phyloP scores from a whole-genome alignment of 495 filamentous ascomycete species.

The Neurospora discreta region DNA sequence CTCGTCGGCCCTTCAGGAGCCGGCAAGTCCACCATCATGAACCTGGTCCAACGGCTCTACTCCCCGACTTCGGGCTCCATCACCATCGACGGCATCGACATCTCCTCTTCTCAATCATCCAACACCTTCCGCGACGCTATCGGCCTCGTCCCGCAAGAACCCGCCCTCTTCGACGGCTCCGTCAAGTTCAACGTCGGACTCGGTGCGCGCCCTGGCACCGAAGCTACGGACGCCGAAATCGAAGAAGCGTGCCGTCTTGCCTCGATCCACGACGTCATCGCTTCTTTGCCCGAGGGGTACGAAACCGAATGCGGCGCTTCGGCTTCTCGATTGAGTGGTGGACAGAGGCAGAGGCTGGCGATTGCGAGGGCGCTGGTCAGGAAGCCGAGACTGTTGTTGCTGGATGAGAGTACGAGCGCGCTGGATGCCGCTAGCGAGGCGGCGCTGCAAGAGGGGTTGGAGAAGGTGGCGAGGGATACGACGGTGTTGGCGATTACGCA shows the following conservation, averaged over 20 bases:
- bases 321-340: conserved; percentile 40
- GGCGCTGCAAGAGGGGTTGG: conserved; percentile 59
- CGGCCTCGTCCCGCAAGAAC: conserved; percentile 52
- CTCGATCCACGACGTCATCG: conserved; percentile 49
- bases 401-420: conserved; percentile 79
- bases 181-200: conserved; percentile 47
- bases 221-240: conserved; percentile 38
- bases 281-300: conserved; percentile 47
- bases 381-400: conserved; percentile 67
- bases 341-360: conserved; percentile 57
- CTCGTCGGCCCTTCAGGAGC: conserved; percentile 61
- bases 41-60: conserved; percentile 54
- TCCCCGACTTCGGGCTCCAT: conserved; percentile 41
- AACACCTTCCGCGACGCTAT: conserved; percentile 37
- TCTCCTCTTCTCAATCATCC: conserved; percentile 22
- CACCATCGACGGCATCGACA: conserved; percentile 35
- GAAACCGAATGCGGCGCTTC: conserved; percentile 45
- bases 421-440: conserved; percentile 63
- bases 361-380: conserved; percentile 71
- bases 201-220: conserved; percentile 32
- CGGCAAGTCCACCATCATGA: conserved; percentile 61
- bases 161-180: conserved; percentile 38
- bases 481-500: conserved; percentile 83
- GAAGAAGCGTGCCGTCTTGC: conserved; percentile 45
- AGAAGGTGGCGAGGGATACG: conserved; percentile 55